Percentiles rank a stretch among this genome's conserved stretches.
Conservation (phyloP, 176 grass and related monocot genomes). For the Thinopyrum elongatum region DNA sequence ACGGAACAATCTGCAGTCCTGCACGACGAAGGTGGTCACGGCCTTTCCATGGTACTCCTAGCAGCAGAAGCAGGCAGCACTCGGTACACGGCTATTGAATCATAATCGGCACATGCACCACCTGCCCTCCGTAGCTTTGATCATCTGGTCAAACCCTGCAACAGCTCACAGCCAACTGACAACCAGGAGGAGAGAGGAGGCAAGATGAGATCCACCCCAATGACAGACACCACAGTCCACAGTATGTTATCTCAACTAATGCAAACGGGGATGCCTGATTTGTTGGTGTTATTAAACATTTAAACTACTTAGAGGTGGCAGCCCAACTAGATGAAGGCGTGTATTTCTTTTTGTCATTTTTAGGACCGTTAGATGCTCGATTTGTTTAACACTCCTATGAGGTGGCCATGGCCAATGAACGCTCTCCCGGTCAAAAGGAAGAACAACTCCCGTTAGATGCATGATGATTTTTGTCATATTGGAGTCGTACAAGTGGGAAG, state of each 20-base stretch:
- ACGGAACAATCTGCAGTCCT: background rate
- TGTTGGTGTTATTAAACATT: too few relatives aligned
- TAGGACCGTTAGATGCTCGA: background rate
- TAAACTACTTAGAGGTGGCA: too few relatives aligned
- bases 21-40: background rate
- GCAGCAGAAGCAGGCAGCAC: background rate
- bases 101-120: conserved; percentile 23
- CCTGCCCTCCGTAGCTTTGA: background rate
- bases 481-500: background rate
- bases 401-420: background rate
- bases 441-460: background rate
- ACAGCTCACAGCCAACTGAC: background rate
- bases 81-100: background rate
- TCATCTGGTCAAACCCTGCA: conserved; percentile 15
- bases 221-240: background rate
- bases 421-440: background rate
- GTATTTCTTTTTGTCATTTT: background rate
- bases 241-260: background rate
- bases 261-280: background rate
- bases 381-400: background rate
- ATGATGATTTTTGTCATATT: background rate
- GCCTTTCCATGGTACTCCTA: background rate
- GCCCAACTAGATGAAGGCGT: background rate
- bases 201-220: background rate
- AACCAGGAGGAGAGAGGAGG: background rate